These are phyloP conservation scores for Pelargonium australe DNA, from an alignment of 441 rosid genomes.

Conservation along the genomic window DNA sequence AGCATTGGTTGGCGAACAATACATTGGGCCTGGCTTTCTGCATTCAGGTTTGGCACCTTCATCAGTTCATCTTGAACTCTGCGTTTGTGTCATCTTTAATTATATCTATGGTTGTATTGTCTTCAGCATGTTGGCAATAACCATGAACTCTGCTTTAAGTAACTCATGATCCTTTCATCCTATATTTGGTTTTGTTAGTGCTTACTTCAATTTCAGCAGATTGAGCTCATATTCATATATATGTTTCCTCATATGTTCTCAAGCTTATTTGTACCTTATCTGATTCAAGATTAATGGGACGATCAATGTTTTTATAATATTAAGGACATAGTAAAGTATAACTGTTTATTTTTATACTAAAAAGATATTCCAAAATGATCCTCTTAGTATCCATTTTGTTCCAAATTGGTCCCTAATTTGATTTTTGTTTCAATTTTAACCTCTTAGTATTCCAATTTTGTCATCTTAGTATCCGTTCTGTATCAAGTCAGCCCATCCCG, in stretches of 20 bases:
- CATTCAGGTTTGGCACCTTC: conserved; percentile 60
- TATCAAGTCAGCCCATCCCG: too few relatives aligned
- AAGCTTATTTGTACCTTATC: background rate
- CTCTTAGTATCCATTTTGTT: too few relatives aligned
- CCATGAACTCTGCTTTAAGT: background rate
- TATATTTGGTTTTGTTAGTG: background rate
- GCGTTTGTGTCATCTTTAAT: background rate
- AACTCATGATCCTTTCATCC: background rate
- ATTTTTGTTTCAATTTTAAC: too few relatives aligned
- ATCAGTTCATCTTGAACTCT: background rate
- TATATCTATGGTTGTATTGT: background rate
- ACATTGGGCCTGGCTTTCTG: conserved; percentile 85
- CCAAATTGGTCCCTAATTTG: too few relatives aligned
- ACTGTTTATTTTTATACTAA: too few relatives aligned
- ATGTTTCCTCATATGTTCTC: background rate
- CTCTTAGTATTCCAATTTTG: too few relatives aligned
- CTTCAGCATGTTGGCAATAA: background rate
- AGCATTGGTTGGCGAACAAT: conserved; percentile 96
- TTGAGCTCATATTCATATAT: background rate
- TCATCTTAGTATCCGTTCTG: too few relatives aligned
- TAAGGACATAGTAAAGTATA: too few relatives aligned
- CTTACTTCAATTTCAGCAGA: background rate
- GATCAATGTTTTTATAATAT: too few relatives aligned
- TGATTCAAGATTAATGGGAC: too few relatives aligned
- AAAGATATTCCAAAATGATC: too few relatives aligned